Evolutionary conservation across 768 basidiomycete species (phyloP), one percentile per base, ranked within the genome.

Genomic region (Guyanaporus albipodus): DNA sequence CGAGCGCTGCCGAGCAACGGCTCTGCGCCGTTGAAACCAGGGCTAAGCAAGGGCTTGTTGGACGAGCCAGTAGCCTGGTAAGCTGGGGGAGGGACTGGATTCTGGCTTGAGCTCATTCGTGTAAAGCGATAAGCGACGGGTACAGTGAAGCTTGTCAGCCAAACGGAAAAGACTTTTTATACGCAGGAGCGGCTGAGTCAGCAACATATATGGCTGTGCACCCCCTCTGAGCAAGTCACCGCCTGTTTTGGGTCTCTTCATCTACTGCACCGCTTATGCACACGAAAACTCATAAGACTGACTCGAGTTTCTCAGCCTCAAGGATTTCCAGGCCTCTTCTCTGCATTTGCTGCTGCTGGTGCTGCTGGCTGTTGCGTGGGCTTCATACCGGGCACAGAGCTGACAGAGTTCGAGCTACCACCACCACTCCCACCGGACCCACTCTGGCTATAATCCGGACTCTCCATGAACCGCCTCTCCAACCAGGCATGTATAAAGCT

Each of bases 71-170:
- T 59, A 14, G 70, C 55, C 42, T 66, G 58, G 62, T 87, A 87
- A 14, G 76, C 73, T 2, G 85, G 85, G 2, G 85, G 85, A 38
- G 72, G 73, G 12, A 76, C 64, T 42, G 83, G 76, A 69, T 83
- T 80, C 38, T 74, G 70, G 42, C 61, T 64, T 35, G 64, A 66
- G 66, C 73, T 82, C 83, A 82, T 85, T 47, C n/a, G 58, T 72
- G 67, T 57, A 35, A 47, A 42, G 31, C 12, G 55, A 62, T 57
- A 60, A 57, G 45, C 47, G 55, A 27, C 31, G 36, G 50, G 41
- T 48, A 47, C 56, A 42, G 41, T 12, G 39, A n/a, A n/a, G n/a
- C n/a, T n/a, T n/a, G n/a, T n/a, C n/a, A n/a, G n/a, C n/a, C n/a
- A n/a, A n/a, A n/a, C n/a, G 6, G 8, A 15, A 49, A 42, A 22